Evolutionary conservation across 2,329 filamentous ascomycete genomes (phyloP), one percentile per base, ranked within the genome.

Genomic region (Ophiostoma tasmaniense): DNA sequence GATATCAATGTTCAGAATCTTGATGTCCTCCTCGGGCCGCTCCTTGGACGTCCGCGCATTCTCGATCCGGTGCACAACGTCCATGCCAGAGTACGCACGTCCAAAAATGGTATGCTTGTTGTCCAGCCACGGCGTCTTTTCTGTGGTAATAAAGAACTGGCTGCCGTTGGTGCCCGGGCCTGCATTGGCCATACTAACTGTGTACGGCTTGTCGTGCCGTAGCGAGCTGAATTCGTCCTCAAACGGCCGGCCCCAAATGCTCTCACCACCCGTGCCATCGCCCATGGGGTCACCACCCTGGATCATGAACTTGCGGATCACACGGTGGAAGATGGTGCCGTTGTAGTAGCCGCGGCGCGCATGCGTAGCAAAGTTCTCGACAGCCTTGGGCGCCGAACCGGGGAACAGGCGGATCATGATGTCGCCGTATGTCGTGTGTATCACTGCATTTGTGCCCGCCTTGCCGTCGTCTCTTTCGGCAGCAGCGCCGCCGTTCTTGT

Each of bases 271-370:
- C 0, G 93, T 96, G 3, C 93, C 93, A 75, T 97, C 92, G 11
- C 93, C 93, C 0, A 95, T 80, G 0, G 93, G 92, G 76, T 97
- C 93, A 66, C 93, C 93, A 68, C 85, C 81, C 76, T 93, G 92
- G 71, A 99, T 97, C 96, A 99, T 99, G 81, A 99, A 99, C 76
- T 97, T 97, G 71, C 91, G 88, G 74, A 99, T 99, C 7, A 99
- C 90, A 42, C 95, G 90, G 79, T 99, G 95, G 83, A 99, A 99
- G 74, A 97, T 94, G 42, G 94, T 93, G 79, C 92, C 92, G 81
- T 99, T 98, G 82, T 99, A 99, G 78, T 99, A 99, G 1, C 92
- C 92, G 70, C 89, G 90, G 75, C 89, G 90, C 2, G 92, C 87
- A 75, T 98, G 95, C 0, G 92, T 96, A 68, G 96, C 91, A 77